These are phyloP conservation scores for Verbena officinalis DNA, from an alignment of 257 asterid species.

Conservation along the genomic window DNA sequence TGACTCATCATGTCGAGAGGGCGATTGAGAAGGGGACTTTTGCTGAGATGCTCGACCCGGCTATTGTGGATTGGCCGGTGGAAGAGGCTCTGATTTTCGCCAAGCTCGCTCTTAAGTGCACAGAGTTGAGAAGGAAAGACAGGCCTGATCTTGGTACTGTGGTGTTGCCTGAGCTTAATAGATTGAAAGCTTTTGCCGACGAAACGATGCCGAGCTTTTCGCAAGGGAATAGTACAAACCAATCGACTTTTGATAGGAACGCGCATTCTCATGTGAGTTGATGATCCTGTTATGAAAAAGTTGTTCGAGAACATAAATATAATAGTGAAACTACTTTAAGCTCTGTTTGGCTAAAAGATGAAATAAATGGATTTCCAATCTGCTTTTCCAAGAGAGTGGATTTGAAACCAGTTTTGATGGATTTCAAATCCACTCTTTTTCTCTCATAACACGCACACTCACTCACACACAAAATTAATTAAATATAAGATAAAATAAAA, in stretches of 20 bases:
- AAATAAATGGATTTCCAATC: too few species aligned
- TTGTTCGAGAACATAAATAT: neutral
- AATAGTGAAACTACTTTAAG: neutral
- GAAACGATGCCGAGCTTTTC: conserved; percentile 49
- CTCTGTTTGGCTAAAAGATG: too few species aligned
- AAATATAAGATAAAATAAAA: too few species aligned
- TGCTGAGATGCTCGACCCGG: conserved; percentile 75
- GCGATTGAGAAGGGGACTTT: conserved; percentile 81
- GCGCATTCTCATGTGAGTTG: conserved; percentile 49
- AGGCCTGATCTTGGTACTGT: conserved; percentile 74
- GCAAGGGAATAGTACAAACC: conserved; percentile 27
- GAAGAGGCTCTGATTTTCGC: conserved; percentile 72
- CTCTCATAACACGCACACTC: too few species aligned
- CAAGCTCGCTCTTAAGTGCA: conserved; percentile 72
- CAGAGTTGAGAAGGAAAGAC: conserved; percentile 79
- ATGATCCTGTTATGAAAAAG: neutral
- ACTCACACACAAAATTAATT: too few species aligned
- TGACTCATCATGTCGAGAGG: conserved; percentile 80
- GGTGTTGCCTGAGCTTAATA: conserved; percentile 73
- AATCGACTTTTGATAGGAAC: conserved; percentile 27
- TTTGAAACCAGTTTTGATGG: too few species aligned
- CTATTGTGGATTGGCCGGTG: conserved; percentile 74
- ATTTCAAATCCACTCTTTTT: too few species aligned
- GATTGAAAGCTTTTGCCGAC: conserved; percentile 66
- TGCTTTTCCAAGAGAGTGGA: too few species aligned